Evolutionary conservation across 177 flowering plant species (phyloP).

Genomic region (Vitis hybrid): DNA sequence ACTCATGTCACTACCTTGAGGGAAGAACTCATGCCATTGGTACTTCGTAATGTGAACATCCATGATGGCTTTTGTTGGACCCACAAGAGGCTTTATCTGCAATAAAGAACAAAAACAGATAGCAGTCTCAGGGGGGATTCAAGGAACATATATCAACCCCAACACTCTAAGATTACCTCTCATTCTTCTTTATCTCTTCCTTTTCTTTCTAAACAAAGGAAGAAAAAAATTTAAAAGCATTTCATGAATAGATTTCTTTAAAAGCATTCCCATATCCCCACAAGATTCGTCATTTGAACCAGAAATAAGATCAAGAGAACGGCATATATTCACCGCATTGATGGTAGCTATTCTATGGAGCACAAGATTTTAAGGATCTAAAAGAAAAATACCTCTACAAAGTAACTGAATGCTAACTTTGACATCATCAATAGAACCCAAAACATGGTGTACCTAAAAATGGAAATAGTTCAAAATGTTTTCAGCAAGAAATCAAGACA

Average conservation of each 20-base stretch:
- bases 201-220: too few species aligned
- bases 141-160: too few species aligned
- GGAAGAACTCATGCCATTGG: conserved; percentile 94
- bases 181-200: too few species aligned
- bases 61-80: conserved; percentile 84
- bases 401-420: conserved; percentile 84
- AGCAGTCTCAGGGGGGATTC: too few species aligned
- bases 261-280: not conserved
- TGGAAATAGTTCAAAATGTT: not conserved
- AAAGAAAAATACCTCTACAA: conserved; percentile 60
- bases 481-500: conserved; percentile 6
- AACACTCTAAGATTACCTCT: too few species aligned
- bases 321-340: not conserved
- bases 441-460: conserved; percentile 78
- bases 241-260: not conserved
- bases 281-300: not conserved
- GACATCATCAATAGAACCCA: conserved; percentile 79
- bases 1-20: conserved; percentile 60
- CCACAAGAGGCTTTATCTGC: conserved; percentile 87
- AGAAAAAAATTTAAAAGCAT: not conserved
- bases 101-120: conserved; percentile 4
- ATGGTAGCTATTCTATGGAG: not conserved
- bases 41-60: conserved; percentile 33
- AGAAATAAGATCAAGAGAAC: not conserved
- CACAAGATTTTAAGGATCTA: not conserved